These are phyloP conservation scores for Fusarium circinatum DNA, from an alignment of 2,329 filamentous ascomycete species.

Conservation along the genomic window DNA sequence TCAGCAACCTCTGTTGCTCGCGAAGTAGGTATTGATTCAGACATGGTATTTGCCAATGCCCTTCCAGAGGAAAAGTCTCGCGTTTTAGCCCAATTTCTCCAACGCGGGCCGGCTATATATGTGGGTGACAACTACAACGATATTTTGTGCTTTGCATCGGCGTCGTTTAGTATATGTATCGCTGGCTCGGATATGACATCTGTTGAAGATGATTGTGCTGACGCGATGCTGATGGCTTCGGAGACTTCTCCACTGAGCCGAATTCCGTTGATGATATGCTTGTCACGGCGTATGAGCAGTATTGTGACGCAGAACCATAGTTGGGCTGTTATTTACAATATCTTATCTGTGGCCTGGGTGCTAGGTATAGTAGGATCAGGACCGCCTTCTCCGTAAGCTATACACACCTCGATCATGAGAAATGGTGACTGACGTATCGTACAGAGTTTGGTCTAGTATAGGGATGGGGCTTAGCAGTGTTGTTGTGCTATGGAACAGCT, in stretches of 20 bases:
- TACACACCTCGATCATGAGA: rapidly evolving
- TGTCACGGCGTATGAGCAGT: not conserved
- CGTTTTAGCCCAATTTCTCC: not conserved
- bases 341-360: not conserved
- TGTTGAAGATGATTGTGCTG: not conserved
- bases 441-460: not conserved
- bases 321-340: not conserved
- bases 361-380: not conserved
- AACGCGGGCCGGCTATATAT: not conserved
- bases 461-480: not conserved
- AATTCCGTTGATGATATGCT: not conserved
- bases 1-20: not conserved
- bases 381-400: not conserved
- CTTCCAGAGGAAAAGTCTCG: not conserved
- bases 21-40: not conserved
- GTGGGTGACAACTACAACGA: not conserved
- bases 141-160: not conserved
- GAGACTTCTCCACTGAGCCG: not conserved
- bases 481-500: not conserved
- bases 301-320: not conserved
- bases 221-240: not conserved
- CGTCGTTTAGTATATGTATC: not conserved
- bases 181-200: not conserved
- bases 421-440: not conserved
- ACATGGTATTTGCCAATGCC: not conserved